Base-by-base conservation (phyloP, 179 eudicot species). In the Corrigiola litoralis region DNA sequence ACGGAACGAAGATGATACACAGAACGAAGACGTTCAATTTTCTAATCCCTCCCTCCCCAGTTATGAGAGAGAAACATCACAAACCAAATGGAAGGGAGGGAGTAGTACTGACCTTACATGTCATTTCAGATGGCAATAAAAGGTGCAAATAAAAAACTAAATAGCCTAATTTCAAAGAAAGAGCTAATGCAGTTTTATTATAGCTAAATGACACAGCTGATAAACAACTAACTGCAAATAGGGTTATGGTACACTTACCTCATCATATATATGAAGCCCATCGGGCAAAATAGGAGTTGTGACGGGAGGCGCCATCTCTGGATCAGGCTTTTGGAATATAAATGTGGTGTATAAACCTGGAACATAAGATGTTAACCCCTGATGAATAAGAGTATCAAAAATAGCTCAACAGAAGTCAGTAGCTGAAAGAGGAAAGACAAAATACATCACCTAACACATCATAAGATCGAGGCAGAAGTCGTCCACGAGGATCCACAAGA, bases 321-420 rank as follows among this genome's bases (percentile, higher is more conserved):
- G 97, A 69, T 94, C 99, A 37, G 96, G 96, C 85, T 94, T 94
- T 81, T 81, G 90, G 75, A 94, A 90, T 56, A 90, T 80, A 65
- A 90, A 90, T 65, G 90, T 86, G 16, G 96, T 86, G 66, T 81
- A 94, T 24, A 94, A 73, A 76, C 99, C 99, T 94, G 84, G 50
- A 78, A 65, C 69, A 54, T 27, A 62, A 62, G 18, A 45, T 4
- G 34, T 51, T 25, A 55, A 55, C 46, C 51, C 50, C 21, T 34
- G 46, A 50, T 61, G 29, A 64, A 33, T 58, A 56, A 1, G 20
- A 28, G 9, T 2, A 53, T 25, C 40, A 24, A 32, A 47, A 84
- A 76, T 72, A 69, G 74, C 17, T n/a, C 78, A 69, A 66, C 77
- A 77, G 58, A 74, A 61, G 65, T 61, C 52, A 38, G 20, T 46